These are phyloP conservation scores for Fusarium chuoi DNA, from an alignment of 2,329 filamentous ascomycete genomes.

Conservation along the genomic window DNA sequence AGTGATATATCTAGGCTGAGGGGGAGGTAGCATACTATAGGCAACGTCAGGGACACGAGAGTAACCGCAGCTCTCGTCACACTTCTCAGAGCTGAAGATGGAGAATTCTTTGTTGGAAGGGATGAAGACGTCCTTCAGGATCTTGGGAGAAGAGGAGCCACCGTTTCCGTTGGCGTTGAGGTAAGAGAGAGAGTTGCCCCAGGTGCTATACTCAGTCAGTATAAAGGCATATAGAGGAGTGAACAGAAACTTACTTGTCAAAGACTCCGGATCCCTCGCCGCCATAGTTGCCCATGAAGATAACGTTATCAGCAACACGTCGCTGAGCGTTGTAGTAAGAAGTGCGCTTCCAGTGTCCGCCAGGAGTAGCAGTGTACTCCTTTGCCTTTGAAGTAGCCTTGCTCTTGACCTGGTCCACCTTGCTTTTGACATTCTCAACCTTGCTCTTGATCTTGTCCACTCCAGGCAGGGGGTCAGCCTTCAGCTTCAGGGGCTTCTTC, in stretches of 20 bases:
- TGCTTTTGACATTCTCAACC: conserved; percentile 20
- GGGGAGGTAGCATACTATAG: conserved; percentile 52
- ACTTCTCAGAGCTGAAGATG: conserved; percentile 58
- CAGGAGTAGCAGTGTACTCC: conserved; percentile 20
- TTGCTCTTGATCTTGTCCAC: conserved; percentile 26
- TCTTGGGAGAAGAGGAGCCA: conserved; percentile 52
- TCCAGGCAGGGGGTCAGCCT: conserved; percentile 13
- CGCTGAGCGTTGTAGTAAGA: conserved; percentile 58
- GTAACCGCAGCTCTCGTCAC: conserved; percentile 56
- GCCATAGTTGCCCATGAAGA: conserved; percentile 62
- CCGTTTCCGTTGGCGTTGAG: conserved; percentile 54
- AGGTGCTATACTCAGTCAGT: conserved; percentile 48
- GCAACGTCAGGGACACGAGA: conserved; percentile 56
- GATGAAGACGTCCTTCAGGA: conserved; percentile 53
- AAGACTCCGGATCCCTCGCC: conserved; percentile 56
- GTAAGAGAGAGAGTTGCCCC: conserved; percentile 59
- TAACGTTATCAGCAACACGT: conserved; percentile 54
- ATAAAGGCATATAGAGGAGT: neutral
- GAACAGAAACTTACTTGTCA: conserved; percentile 53
- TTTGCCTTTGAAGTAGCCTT: conserved; percentile 7
- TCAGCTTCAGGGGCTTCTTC: conserved; percentile 3
- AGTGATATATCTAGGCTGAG: neutral
- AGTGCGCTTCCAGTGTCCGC: conserved; percentile 54
- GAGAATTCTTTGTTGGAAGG: conserved; percentile 58
- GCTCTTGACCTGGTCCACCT: conserved; percentile 25